These are phyloP conservation scores for Thermothelomyces thermophilus DNA, from an alignment of 2,329 filamentous ascomycete species.

Conservation along the genomic window DNA sequence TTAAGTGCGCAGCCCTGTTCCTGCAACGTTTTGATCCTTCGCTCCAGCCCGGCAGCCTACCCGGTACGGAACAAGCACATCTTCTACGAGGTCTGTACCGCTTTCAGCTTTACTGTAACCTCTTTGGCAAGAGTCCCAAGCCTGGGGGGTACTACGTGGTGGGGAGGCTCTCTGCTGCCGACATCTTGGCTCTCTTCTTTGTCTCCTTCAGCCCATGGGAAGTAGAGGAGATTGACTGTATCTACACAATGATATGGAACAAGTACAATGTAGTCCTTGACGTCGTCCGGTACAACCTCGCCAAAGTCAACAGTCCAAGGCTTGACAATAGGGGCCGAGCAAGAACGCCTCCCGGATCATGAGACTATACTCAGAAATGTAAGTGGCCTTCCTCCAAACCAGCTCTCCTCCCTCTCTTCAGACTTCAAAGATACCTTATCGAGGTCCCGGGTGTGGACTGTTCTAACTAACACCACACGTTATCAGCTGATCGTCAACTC, in stretches of 20 bases:
- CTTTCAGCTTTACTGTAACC: constrained; percentile 14
- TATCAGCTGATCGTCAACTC: background rate
- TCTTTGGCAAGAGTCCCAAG: no score
- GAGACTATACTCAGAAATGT: no score
- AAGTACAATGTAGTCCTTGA: background rate
- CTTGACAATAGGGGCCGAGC: background rate
- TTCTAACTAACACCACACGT: background rate
- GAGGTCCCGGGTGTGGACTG: background rate
- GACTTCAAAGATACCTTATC: no score
- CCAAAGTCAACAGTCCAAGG: background rate
- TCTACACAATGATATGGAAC: background rate
- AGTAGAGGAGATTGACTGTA: constrained; percentile 1
- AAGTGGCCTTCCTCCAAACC: no score
- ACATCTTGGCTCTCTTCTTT: background rate
- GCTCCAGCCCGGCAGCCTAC: background rate
- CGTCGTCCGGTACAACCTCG: background rate
- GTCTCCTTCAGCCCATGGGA: constrained; percentile 1
- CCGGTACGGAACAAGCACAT: background rate
- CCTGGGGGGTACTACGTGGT: no score
- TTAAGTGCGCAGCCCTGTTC: background rate
- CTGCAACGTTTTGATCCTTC: background rate
- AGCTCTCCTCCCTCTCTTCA: no score
- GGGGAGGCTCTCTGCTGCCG: no score
- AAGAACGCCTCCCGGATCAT: background rate
- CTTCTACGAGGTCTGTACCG: constrained; percentile 16